Evolutionary conservation across 257 asterid genomes (phyloP).

Genomic region (Leptodermis oblonga): DNA sequence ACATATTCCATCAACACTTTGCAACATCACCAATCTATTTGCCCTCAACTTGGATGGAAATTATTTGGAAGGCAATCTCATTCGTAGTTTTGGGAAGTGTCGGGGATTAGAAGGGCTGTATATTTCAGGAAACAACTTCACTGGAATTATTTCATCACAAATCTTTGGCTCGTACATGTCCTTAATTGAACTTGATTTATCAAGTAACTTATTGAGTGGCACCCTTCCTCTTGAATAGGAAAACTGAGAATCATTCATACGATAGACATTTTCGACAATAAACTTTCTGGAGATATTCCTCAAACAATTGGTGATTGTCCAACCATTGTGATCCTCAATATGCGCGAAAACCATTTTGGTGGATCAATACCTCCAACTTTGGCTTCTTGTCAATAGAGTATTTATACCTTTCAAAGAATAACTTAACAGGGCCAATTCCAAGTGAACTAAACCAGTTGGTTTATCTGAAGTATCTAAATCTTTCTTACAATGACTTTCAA

Average conservation of each 20-base stretch:
- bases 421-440: not conserved
- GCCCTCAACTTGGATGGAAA: too few species aligned
- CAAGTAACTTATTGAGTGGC: too few species aligned
- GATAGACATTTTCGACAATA: not conserved
- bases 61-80: too few species aligned
- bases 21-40: too few species aligned
- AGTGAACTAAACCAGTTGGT: not conserved
- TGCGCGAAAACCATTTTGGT: not conserved
- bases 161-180: too few species aligned
- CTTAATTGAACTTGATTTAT: too few species aligned
- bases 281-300: conserved; percentile 13
- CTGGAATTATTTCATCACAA: too few species aligned
- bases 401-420: not conserved
- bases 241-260: not conserved
- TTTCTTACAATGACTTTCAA: too few species aligned
- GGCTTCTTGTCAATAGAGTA: not conserved
- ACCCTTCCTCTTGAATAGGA: conserved; percentile 22
- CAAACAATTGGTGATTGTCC: conserved; percentile 4
- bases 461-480: too few species aligned
- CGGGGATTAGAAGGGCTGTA: conserved; percentile 11
- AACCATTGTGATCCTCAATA: not conserved
- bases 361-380: not conserved
- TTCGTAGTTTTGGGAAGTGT: conserved; percentile 15
- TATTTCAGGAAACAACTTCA: conserved; percentile 24
- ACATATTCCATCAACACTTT: too few species aligned